Conservation (phyloP, 768 basidiomycete species). For the Tulasnella sp. region DNA sequence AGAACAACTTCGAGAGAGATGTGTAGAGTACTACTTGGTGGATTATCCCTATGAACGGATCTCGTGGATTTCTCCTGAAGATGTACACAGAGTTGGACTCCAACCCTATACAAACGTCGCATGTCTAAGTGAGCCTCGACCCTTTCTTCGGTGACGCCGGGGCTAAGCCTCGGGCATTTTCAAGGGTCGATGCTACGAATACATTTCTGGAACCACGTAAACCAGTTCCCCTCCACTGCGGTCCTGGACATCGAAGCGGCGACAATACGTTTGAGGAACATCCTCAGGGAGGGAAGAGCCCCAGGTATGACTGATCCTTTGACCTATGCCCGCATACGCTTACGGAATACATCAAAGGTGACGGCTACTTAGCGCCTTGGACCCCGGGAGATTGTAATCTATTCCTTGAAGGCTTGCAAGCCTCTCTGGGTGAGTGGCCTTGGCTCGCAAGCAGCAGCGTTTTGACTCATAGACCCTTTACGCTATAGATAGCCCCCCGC, state of each 20-base stretch:
- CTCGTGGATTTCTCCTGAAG: background rate
- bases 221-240: background rate
- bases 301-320: background rate
- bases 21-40: background rate
- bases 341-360: background rate
- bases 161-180: background rate
- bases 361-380: background rate
- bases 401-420: background rate
- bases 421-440: background rate
- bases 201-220: background rate
- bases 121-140: conserved; percentile 9
- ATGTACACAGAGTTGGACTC: background rate
- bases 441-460: background rate
- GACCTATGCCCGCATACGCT: background rate
- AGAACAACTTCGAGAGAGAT: background rate
- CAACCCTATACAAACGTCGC: background rate
- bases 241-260: background rate
- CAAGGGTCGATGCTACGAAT: background rate
- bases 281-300: background rate
- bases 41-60: background rate
- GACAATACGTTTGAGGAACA: background rate
- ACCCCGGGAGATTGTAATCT: background rate
- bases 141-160: background rate
- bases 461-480: background rate
- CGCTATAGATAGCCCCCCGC: background rate